A percentile compares a stretch with the other conserved stretches of the same genome.
Conservation (phyloP, 176 grass and related monocot genomes). For the Zoysia japonica region DNA sequence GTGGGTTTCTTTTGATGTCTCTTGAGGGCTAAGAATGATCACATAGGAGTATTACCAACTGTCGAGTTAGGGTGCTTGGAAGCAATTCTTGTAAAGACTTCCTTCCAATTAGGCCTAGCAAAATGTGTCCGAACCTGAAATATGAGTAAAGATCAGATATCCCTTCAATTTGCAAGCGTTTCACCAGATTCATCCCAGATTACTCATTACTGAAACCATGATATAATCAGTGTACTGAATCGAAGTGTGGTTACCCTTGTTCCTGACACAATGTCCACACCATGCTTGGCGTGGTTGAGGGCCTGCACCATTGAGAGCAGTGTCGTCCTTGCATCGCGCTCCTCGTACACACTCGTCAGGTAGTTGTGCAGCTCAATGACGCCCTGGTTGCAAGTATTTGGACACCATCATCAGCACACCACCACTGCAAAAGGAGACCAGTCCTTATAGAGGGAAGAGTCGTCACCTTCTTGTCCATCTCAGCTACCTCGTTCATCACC, state of each 20-base stretch:
- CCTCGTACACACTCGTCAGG: slow-evolving; percentile 79
- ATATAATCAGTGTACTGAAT: not conserved
- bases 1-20: slow-evolving; percentile 8
- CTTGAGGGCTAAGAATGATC: not conserved
- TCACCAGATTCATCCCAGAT: slow-evolving; percentile 1
- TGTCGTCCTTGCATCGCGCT: slow-evolving; percentile 67
- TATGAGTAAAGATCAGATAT: not conserved
- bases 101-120: slow-evolving; percentile 85
- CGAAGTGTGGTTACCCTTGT: slow-evolving; percentile 63
- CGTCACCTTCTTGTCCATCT: slow-evolving; percentile 75
- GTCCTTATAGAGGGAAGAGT: not conserved
- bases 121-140: slow-evolving; percentile 83
- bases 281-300: slow-evolving; percentile 86
- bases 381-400: slow-evolving; percentile 45
- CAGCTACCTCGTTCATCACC: slow-evolving; percentile 83
- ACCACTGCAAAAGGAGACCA: not conserved
- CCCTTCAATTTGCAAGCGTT: not conserved
- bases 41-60: slow-evolving; percentile 57
- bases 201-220: not conserved
- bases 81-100: slow-evolving; percentile 66
- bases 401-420: slow-evolving; percentile 10
- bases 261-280: slow-evolving; percentile 75
- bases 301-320: slow-evolving; percentile 80
- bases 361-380: slow-evolving; percentile 93
- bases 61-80: slow-evolving; percentile 66